Percentiles rank a stretch among this genome's conserved stretches.
Evolutionary conservation across 2,329 filamentous ascomycete genomes (phyloP).

Genomic region (Monilinia vaccinii-corymbosi): DNA sequence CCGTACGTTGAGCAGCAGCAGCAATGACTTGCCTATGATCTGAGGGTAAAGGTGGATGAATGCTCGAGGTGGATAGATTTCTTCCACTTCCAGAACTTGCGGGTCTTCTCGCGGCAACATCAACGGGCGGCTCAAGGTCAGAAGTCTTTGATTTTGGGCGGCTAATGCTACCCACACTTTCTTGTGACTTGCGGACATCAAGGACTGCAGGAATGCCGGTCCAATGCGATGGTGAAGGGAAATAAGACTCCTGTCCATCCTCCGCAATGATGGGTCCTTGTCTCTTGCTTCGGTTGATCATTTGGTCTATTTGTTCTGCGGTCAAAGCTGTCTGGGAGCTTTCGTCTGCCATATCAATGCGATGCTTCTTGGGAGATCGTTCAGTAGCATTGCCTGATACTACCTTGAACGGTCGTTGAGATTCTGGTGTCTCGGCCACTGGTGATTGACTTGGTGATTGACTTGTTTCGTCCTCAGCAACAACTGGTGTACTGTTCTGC

Average conservation of each 20-base stretch:
- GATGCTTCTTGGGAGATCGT: conserved; percentile 33
- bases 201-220: conserved; percentile 32
- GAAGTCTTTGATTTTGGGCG: conserved; percentile 32
- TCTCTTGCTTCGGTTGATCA: conserved; percentile 49
- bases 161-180: conserved; percentile 39
- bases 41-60: conserved; percentile 63
- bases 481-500: conserved; percentile 35
- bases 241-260: conserved; percentile 15
- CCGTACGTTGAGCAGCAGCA: conserved; percentile 56
- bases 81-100: conserved; percentile 63
- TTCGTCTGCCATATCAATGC: conserved; percentile 51
- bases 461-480: conserved; percentile 57
- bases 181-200: conserved; percentile 39
- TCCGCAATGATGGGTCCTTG: conserved; percentile 23
- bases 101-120: conserved; percentile 45
- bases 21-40: conserved; percentile 83
- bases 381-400: conserved; percentile 49
- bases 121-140: conserved; percentile 31
- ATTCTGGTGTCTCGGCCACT: conserved; percentile 42
- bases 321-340: conserved; percentile 77
- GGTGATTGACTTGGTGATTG: conserved; percentile 46
- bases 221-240: conserved; percentile 23
- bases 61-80: conserved; percentile 36
- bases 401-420: conserved; percentile 50
- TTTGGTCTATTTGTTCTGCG: conserved; percentile 68